phyloP scores from a whole-genome alignment of 2,329 filamentous ascomycete genomes.

The Paracorniculantispora psalliotae region DNA sequence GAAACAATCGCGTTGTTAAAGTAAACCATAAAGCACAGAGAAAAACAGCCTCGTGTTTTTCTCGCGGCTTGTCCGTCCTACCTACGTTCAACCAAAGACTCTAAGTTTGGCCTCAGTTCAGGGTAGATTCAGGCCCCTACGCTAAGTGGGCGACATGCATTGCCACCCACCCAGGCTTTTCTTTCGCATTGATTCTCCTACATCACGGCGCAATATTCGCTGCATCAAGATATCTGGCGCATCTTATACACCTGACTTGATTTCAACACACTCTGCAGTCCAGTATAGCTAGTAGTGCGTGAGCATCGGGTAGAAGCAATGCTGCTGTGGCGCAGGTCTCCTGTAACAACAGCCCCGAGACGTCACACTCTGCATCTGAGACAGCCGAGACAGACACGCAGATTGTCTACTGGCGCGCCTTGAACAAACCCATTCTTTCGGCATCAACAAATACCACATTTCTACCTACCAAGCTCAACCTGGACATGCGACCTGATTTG shows the following conservation, averaged over 20 bases:
- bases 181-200: neutral
- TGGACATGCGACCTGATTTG: neutral
- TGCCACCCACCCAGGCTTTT: neutral
- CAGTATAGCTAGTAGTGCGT: neutral
- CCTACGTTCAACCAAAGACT: neutral
- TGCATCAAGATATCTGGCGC: neutral
- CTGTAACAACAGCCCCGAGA: slow-evolving; percentile 6
- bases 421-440: neutral
- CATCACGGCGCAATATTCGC: neutral
- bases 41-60: neutral
- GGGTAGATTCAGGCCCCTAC: slow-evolving; percentile 6
- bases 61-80: neutral
- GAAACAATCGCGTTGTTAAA: neutral
- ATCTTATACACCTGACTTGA: no score
- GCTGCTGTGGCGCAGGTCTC: neutral
- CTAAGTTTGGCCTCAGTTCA: neutral
- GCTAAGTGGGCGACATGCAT: neutral
- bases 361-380: slow-evolving; percentile 10
- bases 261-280: neutral
- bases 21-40: neutral
- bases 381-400: slow-evolving; percentile 6
- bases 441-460: neutral
- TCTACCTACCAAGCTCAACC: neutral
- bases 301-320: neutral
- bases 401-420: neutral